Evolutionary conservation across 768 basidiomycete genomes (phyloP), one percentile per base, ranked within the genome.

Genomic region (Trametes meyenii): DNA sequence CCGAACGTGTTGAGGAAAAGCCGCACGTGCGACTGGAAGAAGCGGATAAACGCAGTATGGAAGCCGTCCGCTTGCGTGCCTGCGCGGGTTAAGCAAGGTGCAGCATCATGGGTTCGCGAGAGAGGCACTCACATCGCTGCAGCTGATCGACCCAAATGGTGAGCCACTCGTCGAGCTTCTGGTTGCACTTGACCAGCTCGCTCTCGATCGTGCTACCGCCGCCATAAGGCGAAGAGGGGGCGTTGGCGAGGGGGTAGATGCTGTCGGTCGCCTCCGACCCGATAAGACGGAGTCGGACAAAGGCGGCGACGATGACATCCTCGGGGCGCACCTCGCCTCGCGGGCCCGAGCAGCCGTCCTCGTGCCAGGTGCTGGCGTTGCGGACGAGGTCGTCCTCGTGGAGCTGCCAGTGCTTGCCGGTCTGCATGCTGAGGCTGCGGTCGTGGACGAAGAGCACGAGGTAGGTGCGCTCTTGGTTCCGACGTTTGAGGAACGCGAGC

Each of bases 1-100:
- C 89, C 92, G 72, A 92, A 90, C 65, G 89, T 90, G 72, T 94
- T 94, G 71, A 94, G 74, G 76, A 93, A 94, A 51, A 94, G 79
- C 62, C 88, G 81, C 52, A 91, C 88, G 70, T 94, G 84, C 35
- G 91, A 78, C 50, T 89, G 82, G 79, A 93, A 94, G 68, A 90
- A 83, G 67, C 74, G 84, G 21, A 94, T 79, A 73, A 93, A 85
- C 10, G 86, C 86, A 57, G 83, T 82, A 72, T 94, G 92, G 72
- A 94, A 94, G 5, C 79, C 78, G 74, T 86, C 85, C 50, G 90
- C 91, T 24, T 82, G 81, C 42, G 90, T 90, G 89, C 70, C 58
- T 70, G 48, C 53, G 0, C 11, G n/a, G 7, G 1, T 26, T 61
- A 10, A 62, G 66, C 50, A 55, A 26, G 14, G 3, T n/a, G n/a